Evolutionary conservation across 2,329 filamentous ascomycete species (phyloP), one percentile per base, ranked within the genome.

Genomic region (Aspergillus pseudotamarii): DNA sequence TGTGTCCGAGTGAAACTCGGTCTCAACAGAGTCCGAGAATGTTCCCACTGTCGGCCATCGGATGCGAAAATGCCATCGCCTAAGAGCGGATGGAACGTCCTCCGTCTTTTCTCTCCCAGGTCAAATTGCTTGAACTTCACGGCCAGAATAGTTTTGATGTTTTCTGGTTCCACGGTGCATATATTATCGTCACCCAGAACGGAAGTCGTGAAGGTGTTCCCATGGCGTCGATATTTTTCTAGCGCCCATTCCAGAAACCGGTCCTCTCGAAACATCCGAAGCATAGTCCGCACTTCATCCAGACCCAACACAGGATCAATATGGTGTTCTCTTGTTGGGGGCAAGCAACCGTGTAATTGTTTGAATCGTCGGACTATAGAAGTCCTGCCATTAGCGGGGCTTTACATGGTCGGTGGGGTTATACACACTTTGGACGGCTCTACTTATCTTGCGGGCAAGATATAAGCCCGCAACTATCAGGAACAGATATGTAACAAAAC

Each of bases 1-100:
- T 77, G 73, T 9, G 71, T 59, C 67, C 71, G 69, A 2, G 68
- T 63, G 62, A 80, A 80, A 46, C 77, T 76, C 8, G 72, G 72
- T n/a, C 76, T 72, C 21, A 80, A 64, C 5, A 79, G 67, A 16
- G 71, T 72, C 11, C 74, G 64, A 2, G 72, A 75, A 50, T 73
- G 71, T 45, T 70, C 67, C 73, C 74, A 76, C 12, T 57, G 30
- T 12, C 48, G 32, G 1, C 67, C 66, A 46, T 70, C 68, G 45
- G 66, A 56, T 9, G 69, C 66, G 45, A 68, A 71, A 36, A 69
- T 71, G 4, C 68, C 68, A 21, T 64, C 57, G 16, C 61, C 57
- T 14, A 66, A 56, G 32, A 65, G 32, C 2, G 64, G 59, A 2
- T 36, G 38, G 38, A 68, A 64, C 12, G 62, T 58, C 19, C 48